These are phyloP conservation scores for Ophiostoma tasmaniense DNA, from an alignment of 2,329 filamentous ascomycete species.

Conservation along the genomic window DNA sequence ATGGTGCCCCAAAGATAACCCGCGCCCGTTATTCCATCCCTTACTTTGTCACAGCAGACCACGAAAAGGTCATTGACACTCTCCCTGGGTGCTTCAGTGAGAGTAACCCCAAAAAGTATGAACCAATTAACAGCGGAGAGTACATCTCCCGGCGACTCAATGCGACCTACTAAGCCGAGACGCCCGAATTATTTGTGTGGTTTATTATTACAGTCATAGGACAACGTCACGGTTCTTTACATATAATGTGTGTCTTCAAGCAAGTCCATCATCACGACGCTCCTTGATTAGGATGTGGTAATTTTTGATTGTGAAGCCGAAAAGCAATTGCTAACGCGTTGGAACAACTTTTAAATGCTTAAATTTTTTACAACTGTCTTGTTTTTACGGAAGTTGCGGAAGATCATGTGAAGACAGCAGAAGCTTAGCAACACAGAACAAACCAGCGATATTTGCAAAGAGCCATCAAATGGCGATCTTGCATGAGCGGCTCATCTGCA, in stretches of 20 bases:
- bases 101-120: constrained; percentile 38
- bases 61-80: constrained; percentile 41
- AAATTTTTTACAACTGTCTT: too few relatives aligned
- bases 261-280: too few relatives aligned
- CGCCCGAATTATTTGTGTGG: not conserved
- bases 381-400: too few relatives aligned
- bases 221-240: too few relatives aligned
- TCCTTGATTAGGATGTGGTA: too few relatives aligned
- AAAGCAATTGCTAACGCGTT: too few relatives aligned
- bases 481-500: not conserved
- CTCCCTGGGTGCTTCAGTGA: constrained; percentile 37
- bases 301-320: too few relatives aligned
- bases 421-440: not conserved
- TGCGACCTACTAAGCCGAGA: constrained; percentile 16
- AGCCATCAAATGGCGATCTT: not conserved
- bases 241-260: too few relatives aligned
- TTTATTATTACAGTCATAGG: too few relatives aligned
- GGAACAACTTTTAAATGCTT: too few relatives aligned
- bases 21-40: constrained; percentile 47
- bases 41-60: constrained; percentile 46
- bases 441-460: not conserved
- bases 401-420: not conserved
- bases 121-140: constrained; percentile 29
- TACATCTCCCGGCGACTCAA: constrained; percentile 22
- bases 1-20: not conserved